These are phyloP conservation scores for Lentithecium fluviatile DNA, from an alignment of 495 filamentous ascomycete genomes.

Conservation along the genomic window DNA sequence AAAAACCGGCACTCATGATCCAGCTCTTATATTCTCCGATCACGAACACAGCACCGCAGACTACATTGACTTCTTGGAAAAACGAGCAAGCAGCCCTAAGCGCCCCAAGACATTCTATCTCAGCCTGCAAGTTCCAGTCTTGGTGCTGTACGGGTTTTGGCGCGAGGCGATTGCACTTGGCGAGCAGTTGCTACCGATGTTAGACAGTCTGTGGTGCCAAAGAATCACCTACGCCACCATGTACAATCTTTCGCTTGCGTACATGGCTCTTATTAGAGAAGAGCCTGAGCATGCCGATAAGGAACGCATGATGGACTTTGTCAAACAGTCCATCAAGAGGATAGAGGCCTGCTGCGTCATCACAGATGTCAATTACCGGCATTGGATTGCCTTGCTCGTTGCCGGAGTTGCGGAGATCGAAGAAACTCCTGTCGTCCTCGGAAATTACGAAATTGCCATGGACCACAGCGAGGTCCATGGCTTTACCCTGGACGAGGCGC, in stretches of 20 bases:
- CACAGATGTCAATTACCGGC: constrained; percentile 75
- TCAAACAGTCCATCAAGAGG: constrained; percentile 58
- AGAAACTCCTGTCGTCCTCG: constrained; percentile 61
- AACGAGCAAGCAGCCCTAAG: constrained; percentile 53
- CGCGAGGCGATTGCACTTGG: constrained; percentile 67
- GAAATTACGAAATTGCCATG: constrained; percentile 69
- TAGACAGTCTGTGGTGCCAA: constrained; percentile 68
- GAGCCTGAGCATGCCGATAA: constrained; percentile 51
- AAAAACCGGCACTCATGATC: constrained; percentile 62
- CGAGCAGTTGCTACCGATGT: constrained; percentile 56
- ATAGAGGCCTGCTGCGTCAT: constrained; percentile 67
- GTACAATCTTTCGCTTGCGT: constrained; percentile 69
- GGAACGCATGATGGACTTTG: constrained; percentile 55
- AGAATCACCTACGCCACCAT: constrained; percentile 63
- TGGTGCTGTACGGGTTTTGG: constrained; percentile 76
- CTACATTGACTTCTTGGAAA: constrained; percentile 60
- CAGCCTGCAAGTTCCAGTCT: constrained; percentile 65
- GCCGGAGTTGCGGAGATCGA: constrained; percentile 69
- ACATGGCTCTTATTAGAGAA: constrained; percentile 61
- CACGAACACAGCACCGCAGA: constrained; percentile 61
- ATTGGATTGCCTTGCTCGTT: constrained; percentile 72
- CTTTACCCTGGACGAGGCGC: constrained; percentile 76
- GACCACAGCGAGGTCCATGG: constrained; percentile 78
- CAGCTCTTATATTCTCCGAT: constrained; percentile 67
- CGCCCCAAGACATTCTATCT: constrained; percentile 64